Evolutionary conservation across 805 yeast species (phyloP).

Genomic region (Schwanniomyces yamadae): DNA sequence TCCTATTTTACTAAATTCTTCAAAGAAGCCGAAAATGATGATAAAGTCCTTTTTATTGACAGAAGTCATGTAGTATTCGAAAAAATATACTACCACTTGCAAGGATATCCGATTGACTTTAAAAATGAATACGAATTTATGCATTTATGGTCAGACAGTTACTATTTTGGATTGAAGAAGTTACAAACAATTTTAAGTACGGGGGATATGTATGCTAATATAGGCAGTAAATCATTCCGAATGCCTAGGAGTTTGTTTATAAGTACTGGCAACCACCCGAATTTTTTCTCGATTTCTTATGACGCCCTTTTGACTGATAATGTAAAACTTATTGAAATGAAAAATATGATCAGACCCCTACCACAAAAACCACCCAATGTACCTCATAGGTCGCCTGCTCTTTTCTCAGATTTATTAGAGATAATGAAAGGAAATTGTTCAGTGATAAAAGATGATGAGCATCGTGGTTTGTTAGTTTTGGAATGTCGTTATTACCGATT

Average conservation of each 20-base stretch:
- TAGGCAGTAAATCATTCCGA: slow-evolving; percentile 62
- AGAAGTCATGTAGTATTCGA: slow-evolving; percentile 70
- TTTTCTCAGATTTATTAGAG: slow-evolving; percentile 56
- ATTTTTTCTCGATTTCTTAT: slow-evolving; percentile 67
- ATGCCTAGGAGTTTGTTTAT: slow-evolving; percentile 55
- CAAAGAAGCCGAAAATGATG: slow-evolving; percentile 34
- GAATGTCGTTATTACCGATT: slow-evolving; percentile 82
- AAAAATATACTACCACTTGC: slow-evolving; percentile 67
- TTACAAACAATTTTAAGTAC: slow-evolving; percentile 48
- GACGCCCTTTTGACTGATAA: slow-evolving; percentile 53
- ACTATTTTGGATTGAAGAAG: slow-evolving; percentile 64
- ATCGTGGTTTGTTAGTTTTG: slow-evolving; percentile 54
- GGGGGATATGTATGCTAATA: slow-evolving; percentile 54
- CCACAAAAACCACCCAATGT: slow-evolving; percentile 61
- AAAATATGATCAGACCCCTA: slow-evolving; percentile 69
- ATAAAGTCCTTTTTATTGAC: slow-evolving; percentile 61
- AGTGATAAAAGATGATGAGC: slow-evolving; percentile 48
- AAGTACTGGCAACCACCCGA: slow-evolving; percentile 70
- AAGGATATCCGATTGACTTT: slow-evolving; percentile 73
- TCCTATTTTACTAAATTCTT: slow-evolving; percentile 82
- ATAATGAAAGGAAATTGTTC: slow-evolving; percentile 55
- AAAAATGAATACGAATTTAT: slow-evolving; percentile 59
- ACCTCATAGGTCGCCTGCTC: slow-evolving; percentile 48
- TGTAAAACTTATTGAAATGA: slow-evolving; percentile 30
- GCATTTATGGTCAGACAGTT: slow-evolving; percentile 65